A percentile compares a stretch with the other conserved stretches of the same genome.
phyloP scores from a whole-genome alignment of 345 rosid species.

The Pseudoturritis turrita region DNA sequence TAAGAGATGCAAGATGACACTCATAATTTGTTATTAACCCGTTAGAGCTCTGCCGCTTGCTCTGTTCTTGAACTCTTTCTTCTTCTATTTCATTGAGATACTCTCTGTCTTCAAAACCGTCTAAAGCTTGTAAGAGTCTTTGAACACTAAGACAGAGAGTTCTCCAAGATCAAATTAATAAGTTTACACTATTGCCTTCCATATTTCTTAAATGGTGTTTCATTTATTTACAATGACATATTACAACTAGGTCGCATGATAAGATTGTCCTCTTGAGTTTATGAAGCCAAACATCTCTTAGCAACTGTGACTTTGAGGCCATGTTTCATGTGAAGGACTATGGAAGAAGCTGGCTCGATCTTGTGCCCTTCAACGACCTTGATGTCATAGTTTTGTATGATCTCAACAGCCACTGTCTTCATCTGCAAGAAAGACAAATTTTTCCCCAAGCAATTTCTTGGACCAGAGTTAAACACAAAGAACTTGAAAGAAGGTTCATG shows the following conservation, averaged over 20 bases:
- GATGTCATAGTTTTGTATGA: constrained; percentile 19
- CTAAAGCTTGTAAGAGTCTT: too few species aligned
- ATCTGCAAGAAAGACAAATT: constrained; percentile 18
- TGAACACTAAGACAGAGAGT: too few species aligned
- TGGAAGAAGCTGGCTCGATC: constrained; percentile 4
- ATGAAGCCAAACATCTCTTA: constrained; percentile 10
- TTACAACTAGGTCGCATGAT: neutral
- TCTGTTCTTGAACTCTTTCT: too few species aligned
- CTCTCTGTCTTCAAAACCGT: too few species aligned
- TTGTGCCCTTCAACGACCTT: constrained; percentile 15
- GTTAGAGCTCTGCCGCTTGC: too few species aligned
- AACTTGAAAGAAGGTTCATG: constrained; percentile 31
- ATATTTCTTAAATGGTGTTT: too few species aligned
- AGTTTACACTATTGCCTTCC: too few species aligned
- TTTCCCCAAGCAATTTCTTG: constrained; percentile 27
- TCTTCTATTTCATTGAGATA: too few species aligned
- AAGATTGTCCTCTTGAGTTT: neutral
- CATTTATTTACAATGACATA: neutral
- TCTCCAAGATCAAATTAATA: too few species aligned
- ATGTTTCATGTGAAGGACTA: constrained; percentile 24
- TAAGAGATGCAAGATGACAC: too few species aligned
- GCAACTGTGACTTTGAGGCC: constrained; percentile 15
- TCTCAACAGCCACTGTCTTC: constrained; percentile 17
- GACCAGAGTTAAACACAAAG: constrained; percentile 30
- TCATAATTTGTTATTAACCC: too few species aligned